Evolutionary conservation across 2,329 filamentous ascomycete species (phyloP).

Genomic region (Fusarium chuoi): DNA sequence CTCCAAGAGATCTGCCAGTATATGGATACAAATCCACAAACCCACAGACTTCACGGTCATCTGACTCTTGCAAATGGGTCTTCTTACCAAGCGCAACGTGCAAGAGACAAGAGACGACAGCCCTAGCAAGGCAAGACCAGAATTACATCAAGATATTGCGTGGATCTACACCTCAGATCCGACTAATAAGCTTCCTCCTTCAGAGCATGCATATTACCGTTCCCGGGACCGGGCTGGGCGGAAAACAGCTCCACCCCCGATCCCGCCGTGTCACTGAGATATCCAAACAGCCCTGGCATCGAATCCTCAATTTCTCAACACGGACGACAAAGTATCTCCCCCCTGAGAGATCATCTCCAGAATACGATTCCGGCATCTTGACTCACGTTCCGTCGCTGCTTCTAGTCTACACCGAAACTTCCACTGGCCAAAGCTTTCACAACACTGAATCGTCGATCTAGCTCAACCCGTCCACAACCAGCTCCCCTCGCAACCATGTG

Average conservation of each 20-base stretch:
- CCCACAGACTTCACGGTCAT: slow-evolving; percentile 11
- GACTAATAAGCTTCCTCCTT: slow-evolving; percentile 38
- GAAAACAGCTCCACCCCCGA: slow-evolving; percentile 19
- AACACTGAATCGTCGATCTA: slow-evolving; percentile 29
- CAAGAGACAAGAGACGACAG: slow-evolving; percentile 27
- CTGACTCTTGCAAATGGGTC: slow-evolving; percentile 26
- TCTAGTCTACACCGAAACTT: slow-evolving; percentile 27
- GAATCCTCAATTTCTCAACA: neutral
- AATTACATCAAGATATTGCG: slow-evolving; percentile 24
- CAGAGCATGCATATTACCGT: slow-evolving; percentile 37
- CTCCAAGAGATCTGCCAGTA: neutral
- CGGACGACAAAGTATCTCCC: neutral
- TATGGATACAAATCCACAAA: slow-evolving; percentile 33
- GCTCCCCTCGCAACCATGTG: slow-evolving; percentile 37
- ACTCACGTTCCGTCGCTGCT: slow-evolving; percentile 8
- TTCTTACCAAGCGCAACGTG: neutral
- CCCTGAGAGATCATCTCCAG: slow-evolving; percentile 5
- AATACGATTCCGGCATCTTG: neutral
- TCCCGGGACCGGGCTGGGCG: slow-evolving; percentile 39
- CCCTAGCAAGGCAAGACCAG: slow-evolving; percentile 8
- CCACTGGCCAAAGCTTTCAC: slow-evolving; percentile 11
- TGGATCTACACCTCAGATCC: slow-evolving; percentile 19
- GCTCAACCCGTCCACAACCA: slow-evolving; percentile 32
- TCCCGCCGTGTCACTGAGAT: slow-evolving; percentile 20
- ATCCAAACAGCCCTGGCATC: slow-evolving; percentile 13